Evolutionary conservation across 2,329 filamentous ascomycete species (phyloP).

Genomic region (Talaromyces sp.): DNA sequence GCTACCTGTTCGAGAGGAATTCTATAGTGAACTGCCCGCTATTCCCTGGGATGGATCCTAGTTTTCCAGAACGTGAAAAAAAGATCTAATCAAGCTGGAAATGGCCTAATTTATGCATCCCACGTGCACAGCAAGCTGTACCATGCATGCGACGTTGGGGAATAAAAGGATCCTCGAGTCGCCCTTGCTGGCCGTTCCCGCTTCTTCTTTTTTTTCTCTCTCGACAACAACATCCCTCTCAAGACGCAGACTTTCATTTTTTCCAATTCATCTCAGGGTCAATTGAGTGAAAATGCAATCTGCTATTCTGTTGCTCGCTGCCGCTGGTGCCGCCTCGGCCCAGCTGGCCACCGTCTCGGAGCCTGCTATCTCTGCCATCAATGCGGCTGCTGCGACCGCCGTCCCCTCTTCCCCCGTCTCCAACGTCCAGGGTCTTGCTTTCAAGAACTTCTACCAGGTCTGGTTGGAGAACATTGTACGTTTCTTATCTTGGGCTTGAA

Average conservation of each 20-base stretch:
- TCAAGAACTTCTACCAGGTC: constrained; percentile 68
- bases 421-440: constrained; percentile 66
- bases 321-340: constrained; percentile 26
- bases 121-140: constrained; percentile 1
- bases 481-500: background rate
- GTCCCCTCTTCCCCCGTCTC: constrained; percentile 61
- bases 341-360: constrained; percentile 27
- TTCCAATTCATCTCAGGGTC: background rate
- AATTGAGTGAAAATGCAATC: constrained; percentile 47
- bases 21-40: background rate
- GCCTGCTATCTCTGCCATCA: constrained; percentile 29
- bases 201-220: constrained; percentile 14
- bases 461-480: constrained; percentile 73
- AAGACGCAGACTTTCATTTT: background rate
- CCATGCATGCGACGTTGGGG: constrained; percentile 12
- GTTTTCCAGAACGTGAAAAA: background rate
- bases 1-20: background rate
- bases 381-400: constrained; percentile 52
- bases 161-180: constrained; percentile 20
- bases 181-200: constrained; percentile 14
- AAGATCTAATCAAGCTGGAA: background rate
- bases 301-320: constrained; percentile 25
- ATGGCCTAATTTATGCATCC: background rate
- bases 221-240: constrained; percentile 15
- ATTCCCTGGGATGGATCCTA: background rate